phyloP scores from a whole-genome alignment of 768 basidiomycete species.

The Hortiboletus flavorubellus region DNA sequence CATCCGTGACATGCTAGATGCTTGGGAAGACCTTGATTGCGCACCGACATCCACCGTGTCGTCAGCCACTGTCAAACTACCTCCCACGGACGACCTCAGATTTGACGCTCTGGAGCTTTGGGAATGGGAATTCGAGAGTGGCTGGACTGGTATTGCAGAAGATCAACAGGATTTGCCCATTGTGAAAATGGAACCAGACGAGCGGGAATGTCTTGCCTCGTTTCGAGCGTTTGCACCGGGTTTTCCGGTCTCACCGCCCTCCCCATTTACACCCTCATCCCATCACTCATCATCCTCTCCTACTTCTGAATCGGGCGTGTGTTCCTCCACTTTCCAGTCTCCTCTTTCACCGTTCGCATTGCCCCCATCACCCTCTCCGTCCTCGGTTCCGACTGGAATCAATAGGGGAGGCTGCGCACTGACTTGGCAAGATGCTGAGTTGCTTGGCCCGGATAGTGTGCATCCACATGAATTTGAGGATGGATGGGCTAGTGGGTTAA shows the following conservation, averaged over 20 bases:
- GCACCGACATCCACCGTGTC: conserved; percentile 24
- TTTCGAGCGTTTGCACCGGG: conserved; percentile 1
- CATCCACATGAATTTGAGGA: conserved; percentile 42
- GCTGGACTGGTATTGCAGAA: conserved; percentile 20
- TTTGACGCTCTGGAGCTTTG: conserved; percentile 41
- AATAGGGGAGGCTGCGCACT: conserved; percentile 23
- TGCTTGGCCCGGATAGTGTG: conserved; percentile 45
- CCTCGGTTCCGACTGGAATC: conserved; percentile 9
- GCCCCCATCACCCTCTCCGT: conserved; percentile 4
- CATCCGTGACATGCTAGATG: conserved; percentile 61
- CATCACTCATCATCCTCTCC: conserved; percentile 18
- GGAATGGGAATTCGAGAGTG: conserved; percentile 35
- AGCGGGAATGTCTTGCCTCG: conserved; percentile 28
- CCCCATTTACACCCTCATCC: conserved; percentile 20
- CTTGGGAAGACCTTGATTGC: conserved; percentile 64
- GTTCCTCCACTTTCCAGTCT: conserved; percentile 13
- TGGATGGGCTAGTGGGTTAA: conserved; percentile 27
- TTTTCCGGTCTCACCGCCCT: conserved; percentile 17
- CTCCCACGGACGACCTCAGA: conserved; percentile 37
- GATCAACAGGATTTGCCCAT: conserved; percentile 23
- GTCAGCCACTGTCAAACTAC: conserved; percentile 30
- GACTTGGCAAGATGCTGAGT: conserved; percentile 43
- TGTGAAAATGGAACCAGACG: conserved; percentile 43
- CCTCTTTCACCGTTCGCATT: conserved; percentile 14
- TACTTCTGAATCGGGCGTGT: conserved; percentile 14